A percentile compares a stretch with the other conserved stretches of the same genome.
These are phyloP conservation scores for Debaryomyces nepalensis DNA, from an alignment of 1,139 yeast genomes.

Conservation along the genomic window DNA sequence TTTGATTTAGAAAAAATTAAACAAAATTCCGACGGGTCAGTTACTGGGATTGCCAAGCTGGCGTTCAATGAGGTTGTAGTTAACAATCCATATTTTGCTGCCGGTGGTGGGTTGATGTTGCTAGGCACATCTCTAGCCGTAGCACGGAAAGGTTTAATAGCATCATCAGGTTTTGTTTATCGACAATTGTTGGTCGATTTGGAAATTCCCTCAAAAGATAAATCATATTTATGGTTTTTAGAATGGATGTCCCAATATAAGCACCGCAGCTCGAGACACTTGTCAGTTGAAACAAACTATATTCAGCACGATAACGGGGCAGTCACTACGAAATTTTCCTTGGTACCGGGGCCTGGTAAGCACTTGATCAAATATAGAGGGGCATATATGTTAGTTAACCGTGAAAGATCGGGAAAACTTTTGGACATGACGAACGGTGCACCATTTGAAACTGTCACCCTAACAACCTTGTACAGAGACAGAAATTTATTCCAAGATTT, in stretches of 20 bases:
- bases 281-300: constrained; percentile 87
- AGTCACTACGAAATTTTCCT: constrained; percentile 80
- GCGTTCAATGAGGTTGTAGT: constrained; percentile 60
- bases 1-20: constrained; percentile 45
- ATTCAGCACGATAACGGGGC: constrained; percentile 94
- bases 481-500: constrained; percentile 71
- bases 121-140: constrained; percentile 86
- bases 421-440: constrained; percentile 90
- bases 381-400: constrained; percentile 83
- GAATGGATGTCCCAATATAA: constrained; percentile 95
- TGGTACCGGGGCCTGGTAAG: constrained; percentile 98
- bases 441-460: constrained; percentile 93
- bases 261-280: constrained; percentile 74
- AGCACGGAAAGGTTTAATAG: constrained; percentile 69
- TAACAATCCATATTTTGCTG: constrained; percentile 92
- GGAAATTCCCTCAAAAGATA: constrained; percentile 92
- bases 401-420: constrained; percentile 89
- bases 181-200: constrained; percentile 87
- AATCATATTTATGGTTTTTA: constrained; percentile 91
- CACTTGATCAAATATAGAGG: constrained; percentile 85
- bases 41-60: constrained; percentile 37
- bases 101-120: constrained; percentile 96
- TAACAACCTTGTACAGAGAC: constrained; percentile 88
- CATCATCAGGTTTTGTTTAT: constrained; percentile 69
- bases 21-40: constrained; percentile 43